phyloP scores from a whole-genome alignment of 257 asterid species.

The Craterostigma plantagineum region DNA sequence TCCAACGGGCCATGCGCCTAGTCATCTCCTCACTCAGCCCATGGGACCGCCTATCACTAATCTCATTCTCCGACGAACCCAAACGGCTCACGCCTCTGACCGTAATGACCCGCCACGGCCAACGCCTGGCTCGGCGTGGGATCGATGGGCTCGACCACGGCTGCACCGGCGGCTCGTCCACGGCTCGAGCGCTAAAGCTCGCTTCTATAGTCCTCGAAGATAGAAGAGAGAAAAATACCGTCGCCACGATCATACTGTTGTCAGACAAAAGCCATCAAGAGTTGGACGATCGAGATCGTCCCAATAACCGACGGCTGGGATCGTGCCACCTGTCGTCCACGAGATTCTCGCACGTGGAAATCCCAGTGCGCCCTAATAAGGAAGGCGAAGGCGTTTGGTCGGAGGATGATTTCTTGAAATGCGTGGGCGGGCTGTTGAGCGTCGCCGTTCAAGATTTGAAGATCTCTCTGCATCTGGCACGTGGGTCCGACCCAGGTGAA shows the following conservation, averaged over 20 bases:
- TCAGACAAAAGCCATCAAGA: slow-evolving; percentile 72
- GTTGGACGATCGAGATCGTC: slow-evolving; percentile 16
- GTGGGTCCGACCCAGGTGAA: slow-evolving; percentile 76
- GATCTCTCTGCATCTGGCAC: slow-evolving; percentile 37
- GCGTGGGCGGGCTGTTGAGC: slow-evolving; percentile 68
- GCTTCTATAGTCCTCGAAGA: slow-evolving; percentile 73
- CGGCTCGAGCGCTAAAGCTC: slow-evolving; percentile 53
- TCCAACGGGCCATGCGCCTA: slow-evolving; percentile 71
- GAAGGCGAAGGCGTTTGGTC: no score
- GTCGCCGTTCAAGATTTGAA: slow-evolving; percentile 66
- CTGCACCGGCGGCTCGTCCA: slow-evolving; percentile 48
- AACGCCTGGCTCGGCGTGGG: slow-evolving; percentile 37
- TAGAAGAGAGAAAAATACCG: slow-evolving; percentile 68
- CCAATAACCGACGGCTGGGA: slow-evolving; percentile 14
- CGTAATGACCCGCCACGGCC: slow-evolving; percentile 65
- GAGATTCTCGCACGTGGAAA: slow-evolving; percentile 66
- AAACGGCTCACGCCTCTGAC: slow-evolving; percentile 39
- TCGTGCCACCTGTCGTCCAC: slow-evolving; percentile 27
- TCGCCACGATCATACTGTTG: slow-evolving; percentile 56
- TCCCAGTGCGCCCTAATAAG: slow-evolving; percentile 42
- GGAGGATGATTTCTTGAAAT: slow-evolving; percentile 67
- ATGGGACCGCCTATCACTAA: slow-evolving; percentile 67
- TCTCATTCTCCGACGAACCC: slow-evolving; percentile 49
- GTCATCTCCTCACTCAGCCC: slow-evolving; percentile 82
- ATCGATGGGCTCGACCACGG: slow-evolving; percentile 48